A percentile compares a stretch with the other conserved stretches of the same genome.
Conservation (phyloP, 2,329 filamentous ascomycete genomes). For the Alternaria rosae region DNA sequence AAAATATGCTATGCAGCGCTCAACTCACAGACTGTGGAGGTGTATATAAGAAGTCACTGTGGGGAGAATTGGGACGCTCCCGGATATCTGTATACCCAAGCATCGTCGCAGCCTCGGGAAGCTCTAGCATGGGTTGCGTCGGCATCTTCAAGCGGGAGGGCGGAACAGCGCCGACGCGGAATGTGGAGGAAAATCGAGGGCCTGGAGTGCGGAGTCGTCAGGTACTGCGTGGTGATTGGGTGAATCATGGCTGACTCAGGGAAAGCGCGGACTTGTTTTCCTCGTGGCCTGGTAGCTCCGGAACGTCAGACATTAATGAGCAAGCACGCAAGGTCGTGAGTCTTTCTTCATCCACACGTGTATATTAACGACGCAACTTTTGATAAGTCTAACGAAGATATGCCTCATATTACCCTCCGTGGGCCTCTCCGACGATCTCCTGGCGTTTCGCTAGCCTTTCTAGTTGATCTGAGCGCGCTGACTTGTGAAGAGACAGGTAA, state of each 20-base stretch:
- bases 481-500: too few relatives aligned
- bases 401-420: background rate
- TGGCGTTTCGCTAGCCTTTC: too few relatives aligned
- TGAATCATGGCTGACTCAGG: slow-evolving; percentile 12
- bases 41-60: background rate
- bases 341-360: background rate
- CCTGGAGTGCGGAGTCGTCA: slow-evolving; percentile 12
- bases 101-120: slow-evolving; percentile 16
- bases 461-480: too few relatives aligned
- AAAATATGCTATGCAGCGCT: background rate
- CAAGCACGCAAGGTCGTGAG: background rate
- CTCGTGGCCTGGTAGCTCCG: background rate
- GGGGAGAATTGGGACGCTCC: background rate
- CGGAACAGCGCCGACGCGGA: slow-evolving; percentile 22
- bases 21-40: background rate
- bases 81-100: background rate
- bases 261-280: slow-evolving; percentile 19
- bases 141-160: slow-evolving; percentile 11
- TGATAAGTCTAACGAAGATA: background rate
- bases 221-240: slow-evolving; percentile 15
- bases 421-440: background rate
- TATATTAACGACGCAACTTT: background rate
- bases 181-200: slow-evolving; percentile 21
- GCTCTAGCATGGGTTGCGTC: slow-evolving; percentile 24
- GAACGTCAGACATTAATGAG: background rate